Evolutionary conservation across 257 asterid genomes (phyloP).

Genomic region (Solanum bulbocastanum): DNA sequence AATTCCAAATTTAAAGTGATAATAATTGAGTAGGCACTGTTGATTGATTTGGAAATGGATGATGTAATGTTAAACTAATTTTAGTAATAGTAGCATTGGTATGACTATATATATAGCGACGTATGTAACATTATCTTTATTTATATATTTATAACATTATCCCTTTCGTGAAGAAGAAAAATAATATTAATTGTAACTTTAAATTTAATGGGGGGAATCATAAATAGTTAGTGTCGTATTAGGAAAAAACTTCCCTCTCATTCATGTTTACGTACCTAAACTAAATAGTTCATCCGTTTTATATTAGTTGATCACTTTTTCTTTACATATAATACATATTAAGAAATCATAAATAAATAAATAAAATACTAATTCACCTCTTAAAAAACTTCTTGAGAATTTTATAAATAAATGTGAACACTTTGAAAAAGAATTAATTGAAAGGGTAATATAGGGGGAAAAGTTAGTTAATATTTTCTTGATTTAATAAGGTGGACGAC

Average conservation of each 20-base stretch:
- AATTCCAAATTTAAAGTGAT: not conserved
- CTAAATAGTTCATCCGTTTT: not conserved
- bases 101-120: not conserved
- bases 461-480: too few species aligned
- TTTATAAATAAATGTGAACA: too few species aligned
- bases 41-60: not conserved
- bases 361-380: too few species aligned
- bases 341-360: too few species aligned
- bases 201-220: not conserved
- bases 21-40: not conserved
- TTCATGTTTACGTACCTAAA: not conserved
- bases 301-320: too few species aligned
- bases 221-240: not conserved
- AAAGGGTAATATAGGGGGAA: too few species aligned
- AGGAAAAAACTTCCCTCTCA: not conserved
- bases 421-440: too few species aligned
- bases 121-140: not conserved
- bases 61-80: not conserved
- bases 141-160: too few species aligned
- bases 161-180: not conserved
- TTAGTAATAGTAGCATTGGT: not conserved
- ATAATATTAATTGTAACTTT: not conserved
- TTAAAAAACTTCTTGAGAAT: too few species aligned
- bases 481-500: too few species aligned
- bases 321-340: too few species aligned